phyloP scores from a whole-genome alignment of 441 rosid genomes.

The Manihot esculenta region DNA sequence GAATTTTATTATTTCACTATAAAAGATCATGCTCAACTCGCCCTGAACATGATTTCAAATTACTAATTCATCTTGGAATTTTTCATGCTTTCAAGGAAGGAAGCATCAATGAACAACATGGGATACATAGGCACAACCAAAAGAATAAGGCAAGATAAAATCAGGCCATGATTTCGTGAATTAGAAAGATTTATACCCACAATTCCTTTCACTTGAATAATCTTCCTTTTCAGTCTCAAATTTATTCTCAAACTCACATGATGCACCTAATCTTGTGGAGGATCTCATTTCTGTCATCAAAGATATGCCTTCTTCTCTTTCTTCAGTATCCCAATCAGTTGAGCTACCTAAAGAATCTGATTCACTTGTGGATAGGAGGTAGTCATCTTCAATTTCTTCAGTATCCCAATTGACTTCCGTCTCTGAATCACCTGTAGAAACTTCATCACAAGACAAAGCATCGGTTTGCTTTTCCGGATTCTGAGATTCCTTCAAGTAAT shows the following conservation, averaged over 20 bases:
- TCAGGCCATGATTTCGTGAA: not conserved
- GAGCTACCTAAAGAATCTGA: constrained; percentile 33
- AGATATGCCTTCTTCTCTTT: constrained; percentile 10
- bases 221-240: constrained; percentile 6
- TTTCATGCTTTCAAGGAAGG: too few species aligned
- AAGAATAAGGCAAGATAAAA: too few species aligned
- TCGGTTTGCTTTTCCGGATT: constrained; percentile 26
- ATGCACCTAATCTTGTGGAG: constrained; percentile 6
- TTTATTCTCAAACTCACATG: not conserved
- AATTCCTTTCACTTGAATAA: not conserved
- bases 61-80: too few species aligned
- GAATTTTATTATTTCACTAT: too few species aligned
- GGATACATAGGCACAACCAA: too few species aligned
- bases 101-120: too few species aligned
- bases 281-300: constrained; percentile 5
- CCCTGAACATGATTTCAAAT: too few species aligned
- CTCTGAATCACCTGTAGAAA: constrained; percentile 32
- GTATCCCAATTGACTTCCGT: constrained; percentile 34
- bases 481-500: constrained; percentile 23
- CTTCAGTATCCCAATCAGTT: constrained; percentile 23
- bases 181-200: not conserved
- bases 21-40: too few species aligned
- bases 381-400: constrained; percentile 31
- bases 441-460: constrained; percentile 7
- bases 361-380: constrained; percentile 31